phyloP scores from a whole-genome alignment of 352 stramenopile genomes.

The Paralagenidium karlingii region DNA sequence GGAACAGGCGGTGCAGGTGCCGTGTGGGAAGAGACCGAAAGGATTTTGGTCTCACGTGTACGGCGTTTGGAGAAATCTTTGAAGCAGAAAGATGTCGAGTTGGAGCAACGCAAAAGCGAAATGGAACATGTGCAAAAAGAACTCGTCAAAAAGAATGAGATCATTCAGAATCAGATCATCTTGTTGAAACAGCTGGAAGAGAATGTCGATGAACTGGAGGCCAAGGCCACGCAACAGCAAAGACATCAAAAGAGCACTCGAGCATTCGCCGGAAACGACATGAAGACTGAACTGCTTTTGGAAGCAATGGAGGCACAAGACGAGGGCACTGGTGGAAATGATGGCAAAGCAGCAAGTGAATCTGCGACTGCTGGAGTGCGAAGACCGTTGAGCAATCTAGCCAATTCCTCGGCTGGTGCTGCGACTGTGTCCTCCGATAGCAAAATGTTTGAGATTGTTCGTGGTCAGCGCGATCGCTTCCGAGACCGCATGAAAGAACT shows the following conservation, averaged over 20 bases:
- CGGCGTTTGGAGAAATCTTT: constrained; percentile 56
- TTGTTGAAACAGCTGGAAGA: constrained; percentile 54
- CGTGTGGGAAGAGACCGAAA: constrained; percentile 28
- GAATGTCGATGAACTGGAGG: constrained; percentile 44
- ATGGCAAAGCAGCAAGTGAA: constrained; percentile 1
- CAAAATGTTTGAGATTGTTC: constrained; percentile 81
- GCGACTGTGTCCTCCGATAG: constrained; percentile 29
- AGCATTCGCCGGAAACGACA: too few relatives aligned
- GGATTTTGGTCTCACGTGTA: constrained; percentile 45
- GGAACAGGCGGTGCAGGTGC: constrained; percentile 7
- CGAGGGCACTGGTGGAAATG: constrained; percentile 7
- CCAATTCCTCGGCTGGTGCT: too few relatives aligned
- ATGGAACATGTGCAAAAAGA: constrained; percentile 17
- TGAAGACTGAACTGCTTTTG: constrained; percentile 54
- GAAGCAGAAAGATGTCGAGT: constrained; percentile 39
- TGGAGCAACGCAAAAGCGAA: constrained; percentile 18
- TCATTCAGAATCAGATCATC: constrained; percentile 32
- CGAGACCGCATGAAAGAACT: constrained; percentile 75
- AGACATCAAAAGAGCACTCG: too few relatives aligned
- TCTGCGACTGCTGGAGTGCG: too few relatives aligned
- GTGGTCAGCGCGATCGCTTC: constrained; percentile 67
- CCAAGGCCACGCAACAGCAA: too few relatives aligned
- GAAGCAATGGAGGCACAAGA: constrained; percentile 53
- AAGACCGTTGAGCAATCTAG: neutral
- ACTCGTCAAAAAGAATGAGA: constrained; percentile 15